Base-by-base conservation (phyloP, 331 rosid genomes). In the Malus hybrid region DNA sequence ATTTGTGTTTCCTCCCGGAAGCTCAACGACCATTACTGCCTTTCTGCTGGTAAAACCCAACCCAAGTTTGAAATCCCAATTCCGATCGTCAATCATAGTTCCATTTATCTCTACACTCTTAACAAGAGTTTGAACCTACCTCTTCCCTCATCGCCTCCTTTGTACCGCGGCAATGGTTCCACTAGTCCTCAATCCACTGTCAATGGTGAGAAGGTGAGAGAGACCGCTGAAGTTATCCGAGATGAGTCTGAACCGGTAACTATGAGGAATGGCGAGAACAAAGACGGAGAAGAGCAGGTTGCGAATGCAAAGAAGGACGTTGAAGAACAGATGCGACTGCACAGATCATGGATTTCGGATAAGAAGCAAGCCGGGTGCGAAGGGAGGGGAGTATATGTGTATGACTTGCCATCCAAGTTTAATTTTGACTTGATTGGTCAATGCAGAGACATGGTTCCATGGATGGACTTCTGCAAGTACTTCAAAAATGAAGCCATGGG, bases 1-100 rank as follows among this genome's bases (percentile, higher is more conserved):
- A 85, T 93, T 42, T 93, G 97, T 32, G 85, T 93, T 73, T 89
- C 96, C 3, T 87, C 96, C 2, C 82, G 97, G 68, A 93, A 86
- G 81, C 86, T 89, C 76, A 80, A 84, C 73, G 80, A 85, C 68
- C 90, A 86, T 74, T 93, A 90, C 60, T 91, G 96, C 79, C 74
- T 93, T 5, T 87, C 97, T 50, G 98, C 97, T 8, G 96, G 97
- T n/a, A 73, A 24, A 42, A 78, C 96, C 14, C 87, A 75, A 20
- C 90, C 96, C 69, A 87, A 85, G 16, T 77, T 88, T n/a, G 79
- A 85, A 77, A 80, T 85, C 65, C 89, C 91, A 68, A 72, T 77
- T 71, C 78, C 88, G 29, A 42, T 71, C 77, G 73, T 75, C 0
- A 76, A 50, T 46, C 52, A 29, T 26, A 77, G 64, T 26, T 72